phyloP scores from a whole-genome alignment of 2,329 filamentous ascomycete genomes.

The Emmonsiellopsis sp. region DNA sequence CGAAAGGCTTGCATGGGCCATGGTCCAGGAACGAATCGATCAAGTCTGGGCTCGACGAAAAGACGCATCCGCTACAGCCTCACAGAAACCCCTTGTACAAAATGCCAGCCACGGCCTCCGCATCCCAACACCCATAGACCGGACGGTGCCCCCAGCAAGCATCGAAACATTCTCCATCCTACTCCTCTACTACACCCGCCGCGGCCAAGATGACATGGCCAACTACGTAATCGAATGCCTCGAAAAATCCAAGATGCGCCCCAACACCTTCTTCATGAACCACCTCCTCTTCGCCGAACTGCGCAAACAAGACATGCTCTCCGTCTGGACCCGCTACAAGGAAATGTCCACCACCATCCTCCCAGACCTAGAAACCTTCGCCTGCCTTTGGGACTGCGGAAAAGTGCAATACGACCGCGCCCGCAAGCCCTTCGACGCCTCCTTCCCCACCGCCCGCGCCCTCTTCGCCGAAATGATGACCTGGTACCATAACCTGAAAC shows the following conservation, averaged over 20 bases:
- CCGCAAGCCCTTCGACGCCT: conserved; percentile 35
- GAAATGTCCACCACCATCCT: conserved; percentile 44
- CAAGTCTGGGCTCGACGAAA: conserved; percentile 40
- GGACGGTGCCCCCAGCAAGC: conserved; percentile 49
- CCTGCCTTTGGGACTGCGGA: conserved; percentile 52
- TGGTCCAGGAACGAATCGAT: conserved; percentile 61
- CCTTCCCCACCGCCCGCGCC: conserved; percentile 35
- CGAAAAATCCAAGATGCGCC: conserved; percentile 51
- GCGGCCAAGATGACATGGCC: conserved; percentile 49
- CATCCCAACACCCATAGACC: conserved; percentile 30
- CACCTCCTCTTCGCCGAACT: conserved; percentile 61
- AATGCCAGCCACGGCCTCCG: conserved; percentile 14
- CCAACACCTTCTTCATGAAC: conserved; percentile 70
- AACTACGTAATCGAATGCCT: conserved; percentile 55
- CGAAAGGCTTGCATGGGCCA: conserved; percentile 62
- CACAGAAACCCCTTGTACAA: conserved; percentile 20
- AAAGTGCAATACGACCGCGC: conserved; percentile 40
- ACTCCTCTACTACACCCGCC: conserved; percentile 60
- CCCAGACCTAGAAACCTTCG: conserved; percentile 61
- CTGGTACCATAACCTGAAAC: conserved; percentile 30
- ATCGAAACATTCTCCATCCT: conserved; percentile 71
- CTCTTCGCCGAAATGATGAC: conserved; percentile 42
- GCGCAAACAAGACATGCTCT: conserved; percentile 45
- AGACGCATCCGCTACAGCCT: conserved; percentile 15
- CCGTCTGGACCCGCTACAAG: conserved; percentile 49